phyloP scores from a whole-genome alignment of 2,329 filamentous ascomycete genomes.

The Epicoccum nigrum region DNA sequence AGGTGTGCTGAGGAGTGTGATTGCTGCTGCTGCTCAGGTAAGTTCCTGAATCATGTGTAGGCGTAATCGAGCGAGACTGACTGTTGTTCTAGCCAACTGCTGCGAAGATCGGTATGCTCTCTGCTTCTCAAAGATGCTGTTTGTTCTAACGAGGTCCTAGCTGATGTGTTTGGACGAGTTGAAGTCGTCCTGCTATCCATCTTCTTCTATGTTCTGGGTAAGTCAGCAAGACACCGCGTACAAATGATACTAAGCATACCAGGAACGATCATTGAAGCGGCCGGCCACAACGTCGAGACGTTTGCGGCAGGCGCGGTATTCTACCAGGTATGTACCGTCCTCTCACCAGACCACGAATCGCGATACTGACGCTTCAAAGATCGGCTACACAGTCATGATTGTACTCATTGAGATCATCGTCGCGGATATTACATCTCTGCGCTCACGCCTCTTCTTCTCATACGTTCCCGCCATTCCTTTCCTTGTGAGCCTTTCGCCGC shows the following conservation, averaged over 20 bases:
- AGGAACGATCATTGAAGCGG: conserved; percentile 61
- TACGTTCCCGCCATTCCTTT: conserved; percentile 18
- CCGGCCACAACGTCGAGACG: conserved; percentile 54
- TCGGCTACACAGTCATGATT: conserved; percentile 68
- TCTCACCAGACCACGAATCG: neutral
- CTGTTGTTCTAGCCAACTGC: neutral
- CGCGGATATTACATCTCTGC: conserved; percentile 67
- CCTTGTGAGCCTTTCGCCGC: neutral
- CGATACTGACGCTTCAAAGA: neutral
- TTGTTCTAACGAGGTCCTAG: conserved; percentile 60
- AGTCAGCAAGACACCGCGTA: neutral
- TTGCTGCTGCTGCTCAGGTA: conserved; percentile 61
- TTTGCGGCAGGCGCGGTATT: conserved; percentile 57
- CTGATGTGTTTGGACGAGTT: conserved; percentile 65
- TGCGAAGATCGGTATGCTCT: conserved; percentile 16
- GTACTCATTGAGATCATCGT: conserved; percentile 69
- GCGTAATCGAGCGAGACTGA: neutral
- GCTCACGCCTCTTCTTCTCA: conserved; percentile 55
- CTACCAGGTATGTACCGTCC: conserved; percentile 24
- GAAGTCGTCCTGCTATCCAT: conserved; percentile 63
- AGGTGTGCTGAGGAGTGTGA: conserved; percentile 61
- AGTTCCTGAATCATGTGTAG: neutral
- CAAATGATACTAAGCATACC: conserved; percentile 6
- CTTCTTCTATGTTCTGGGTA: conserved; percentile 60
- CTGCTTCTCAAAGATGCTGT: neutral